Percentiles rank a stretch among this genome's conserved stretches.
These are phyloP conservation scores for Prunus mume DNA, from an alignment of 306 rosid species.

Conservation along the genomic window DNA sequence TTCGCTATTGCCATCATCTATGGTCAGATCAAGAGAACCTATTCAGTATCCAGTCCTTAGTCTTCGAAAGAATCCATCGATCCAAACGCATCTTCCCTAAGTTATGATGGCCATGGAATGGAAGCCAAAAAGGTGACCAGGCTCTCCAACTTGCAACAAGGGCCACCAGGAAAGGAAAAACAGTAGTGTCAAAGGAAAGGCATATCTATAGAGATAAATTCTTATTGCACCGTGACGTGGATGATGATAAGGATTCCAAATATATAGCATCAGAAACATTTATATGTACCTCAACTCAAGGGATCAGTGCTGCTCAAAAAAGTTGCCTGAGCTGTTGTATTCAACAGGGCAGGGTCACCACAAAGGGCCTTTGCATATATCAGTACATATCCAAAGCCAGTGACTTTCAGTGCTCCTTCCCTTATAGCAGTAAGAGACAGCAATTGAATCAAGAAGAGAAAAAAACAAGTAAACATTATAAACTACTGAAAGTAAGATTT, in stretches of 20 bases:
- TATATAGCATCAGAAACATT: constrained; percentile 8
- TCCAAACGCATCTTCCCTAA: background rate
- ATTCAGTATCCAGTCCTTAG: background rate
- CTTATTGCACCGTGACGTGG: constrained; percentile 32
- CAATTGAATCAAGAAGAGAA: background rate
- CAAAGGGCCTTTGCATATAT: background rate
- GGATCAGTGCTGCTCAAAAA: background rate
- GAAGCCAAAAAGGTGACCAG: background rate
- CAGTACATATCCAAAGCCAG: constrained; percentile 12
- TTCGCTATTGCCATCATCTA: constrained; percentile 17
- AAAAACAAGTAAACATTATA: background rate
- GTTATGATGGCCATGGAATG: background rate
- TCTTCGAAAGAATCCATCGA: constrained; percentile 2
- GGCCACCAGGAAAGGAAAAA: background rate
- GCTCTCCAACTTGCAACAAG: background rate
- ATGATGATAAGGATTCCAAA: constrained; percentile 54
- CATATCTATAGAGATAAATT: constrained; percentile 32
- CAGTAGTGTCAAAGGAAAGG: constrained; percentile 19
- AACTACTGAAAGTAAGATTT: background rate
- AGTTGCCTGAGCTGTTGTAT: background rate
- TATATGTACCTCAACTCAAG: background rate
- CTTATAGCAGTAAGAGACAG: background rate
- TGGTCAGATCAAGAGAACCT: background rate
- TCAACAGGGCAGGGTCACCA: constrained; percentile 18
- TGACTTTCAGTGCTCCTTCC: background rate